A percentile compares a stretch with the other conserved stretches of the same genome.
These are phyloP conservation scores for Coffea canephora DNA, from an alignment of 257 asterid species.

Conservation along the genomic window DNA sequence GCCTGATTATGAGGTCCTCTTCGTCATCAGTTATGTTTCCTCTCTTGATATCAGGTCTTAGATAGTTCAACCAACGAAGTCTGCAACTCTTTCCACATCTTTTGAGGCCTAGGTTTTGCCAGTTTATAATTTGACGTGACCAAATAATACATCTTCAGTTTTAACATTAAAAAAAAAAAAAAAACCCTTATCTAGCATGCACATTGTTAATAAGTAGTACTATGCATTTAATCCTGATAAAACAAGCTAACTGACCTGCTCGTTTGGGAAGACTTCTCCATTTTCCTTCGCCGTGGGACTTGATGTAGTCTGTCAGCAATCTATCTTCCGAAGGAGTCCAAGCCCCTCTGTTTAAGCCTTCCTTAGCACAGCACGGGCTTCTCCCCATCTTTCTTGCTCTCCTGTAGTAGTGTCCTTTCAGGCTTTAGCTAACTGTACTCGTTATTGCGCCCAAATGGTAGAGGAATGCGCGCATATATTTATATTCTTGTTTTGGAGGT, in stretches of 20 bases:
- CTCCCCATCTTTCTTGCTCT: conserved; percentile 15
- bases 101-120: conserved; percentile 24
- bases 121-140: not conserved
- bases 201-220: too few species aligned
- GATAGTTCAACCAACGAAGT: conserved; percentile 51
- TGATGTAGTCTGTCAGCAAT: conserved; percentile 31
- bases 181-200: not conserved
- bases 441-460: not conserved
- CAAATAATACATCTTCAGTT: not conserved
- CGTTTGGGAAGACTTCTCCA: conserved; percentile 40
- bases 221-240: not conserved
- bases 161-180: too few species aligned
- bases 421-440: too few species aligned
- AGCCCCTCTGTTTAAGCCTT: conserved; percentile 38
- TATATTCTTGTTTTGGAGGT: not conserved
- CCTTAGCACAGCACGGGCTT: conserved; percentile 24
- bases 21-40: conserved; percentile 48
- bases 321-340: conserved; percentile 50
- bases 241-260: conserved; percentile 32
- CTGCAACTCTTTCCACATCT: conserved; percentile 54
- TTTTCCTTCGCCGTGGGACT: conserved; percentile 35
- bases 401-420: not conserved
- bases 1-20: conserved; percentile 48
- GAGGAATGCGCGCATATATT: not conserved
- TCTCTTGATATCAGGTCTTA: conserved; percentile 51